Percentiles rank a stretch among this genome's conserved stretches.
These are phyloP conservation scores for Gleditsia sinensis DNA, from an alignment of 306 rosid species.

Conservation along the genomic window DNA sequence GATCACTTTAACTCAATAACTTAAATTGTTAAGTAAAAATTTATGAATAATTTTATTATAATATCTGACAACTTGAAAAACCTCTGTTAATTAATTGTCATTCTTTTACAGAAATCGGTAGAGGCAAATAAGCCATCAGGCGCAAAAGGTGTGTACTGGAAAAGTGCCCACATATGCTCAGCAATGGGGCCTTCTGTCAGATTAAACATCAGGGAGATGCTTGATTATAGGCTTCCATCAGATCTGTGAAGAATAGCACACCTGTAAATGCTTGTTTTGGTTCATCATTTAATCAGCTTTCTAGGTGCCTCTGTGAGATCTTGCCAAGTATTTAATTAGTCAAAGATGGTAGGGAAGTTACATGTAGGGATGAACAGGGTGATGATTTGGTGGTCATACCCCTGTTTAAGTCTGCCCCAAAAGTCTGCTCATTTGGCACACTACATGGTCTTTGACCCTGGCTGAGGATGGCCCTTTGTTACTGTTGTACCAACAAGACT, in stretches of 20 bases:
- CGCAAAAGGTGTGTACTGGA: slow-evolving; percentile 97
- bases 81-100: not conserved
- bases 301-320: slow-evolving; percentile 43
- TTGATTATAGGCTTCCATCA: slow-evolving; percentile 73
- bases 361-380: slow-evolving; percentile 40
- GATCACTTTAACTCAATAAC: too few relatives aligned
- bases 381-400: slow-evolving; percentile 35
- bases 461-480: slow-evolving; percentile 43
- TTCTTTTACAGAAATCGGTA: slow-evolving; percentile 74
- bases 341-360: slow-evolving; percentile 54
- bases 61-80: too few relatives aligned
- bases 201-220: slow-evolving; percentile 85
- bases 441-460: slow-evolving; percentile 45
- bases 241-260: slow-evolving; percentile 45
- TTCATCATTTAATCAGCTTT: slow-evolving; percentile 36
- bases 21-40: too few relatives aligned
- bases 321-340: slow-evolving; percentile 30
- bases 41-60: too few relatives aligned
- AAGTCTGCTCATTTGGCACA: slow-evolving; percentile 36
- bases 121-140: slow-evolving; percentile 92
- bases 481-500: slow-evolving; percentile 41
- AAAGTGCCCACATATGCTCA: slow-evolving; percentile 90
- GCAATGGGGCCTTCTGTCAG: slow-evolving; percentile 96
- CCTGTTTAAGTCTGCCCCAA: slow-evolving; percentile 36
- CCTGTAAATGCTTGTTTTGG: slow-evolving; percentile 60